These are phyloP conservation scores for Ceratocystis albifundus DNA, from an alignment of 2,329 filamentous ascomycete genomes.

Conservation along the genomic window DNA sequence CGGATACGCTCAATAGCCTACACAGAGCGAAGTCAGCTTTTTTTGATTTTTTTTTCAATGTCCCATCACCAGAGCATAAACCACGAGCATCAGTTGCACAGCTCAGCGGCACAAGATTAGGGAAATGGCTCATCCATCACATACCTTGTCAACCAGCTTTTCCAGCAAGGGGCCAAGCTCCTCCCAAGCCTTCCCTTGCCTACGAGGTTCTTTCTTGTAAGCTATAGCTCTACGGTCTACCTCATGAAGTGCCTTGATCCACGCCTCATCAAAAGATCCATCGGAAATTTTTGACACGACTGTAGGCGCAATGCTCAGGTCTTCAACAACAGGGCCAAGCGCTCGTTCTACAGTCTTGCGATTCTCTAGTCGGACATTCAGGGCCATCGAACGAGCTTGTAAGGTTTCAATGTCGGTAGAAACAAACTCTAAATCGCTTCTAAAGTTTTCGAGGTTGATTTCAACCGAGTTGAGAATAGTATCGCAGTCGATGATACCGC, in stretches of 20 bases:
- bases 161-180: conserved; percentile 78
- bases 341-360: conserved; percentile 80
- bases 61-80: conserved; percentile 17
- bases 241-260: conserved; percentile 72
- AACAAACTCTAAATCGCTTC: conserved; percentile 80
- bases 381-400: conserved; percentile 69
- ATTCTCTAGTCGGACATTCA: conserved; percentile 80
- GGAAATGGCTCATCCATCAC: conserved; percentile 18
- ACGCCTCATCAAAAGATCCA: conserved; percentile 78
- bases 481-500: conserved; percentile 80
- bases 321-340: conserved; percentile 78
- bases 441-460: conserved; percentile 81
- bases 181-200: conserved; percentile 61
- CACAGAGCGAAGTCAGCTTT: conserved; percentile 10
- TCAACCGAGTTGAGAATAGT: conserved; percentile 89
- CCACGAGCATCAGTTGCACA: neutral
- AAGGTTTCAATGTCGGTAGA: conserved; percentile 92
- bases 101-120: neutral
- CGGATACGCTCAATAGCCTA: conserved; percentile 85
- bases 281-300: conserved; percentile 78
- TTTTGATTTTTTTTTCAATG: no score
- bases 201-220: conserved; percentile 55
- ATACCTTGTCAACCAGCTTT: conserved; percentile 69
- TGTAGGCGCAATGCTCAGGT: conserved; percentile 74
- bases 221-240: conserved; percentile 65